Base-by-base conservation (phyloP, 2,329 filamentous ascomycete species). In the Aureobasidium sp. region DNA sequence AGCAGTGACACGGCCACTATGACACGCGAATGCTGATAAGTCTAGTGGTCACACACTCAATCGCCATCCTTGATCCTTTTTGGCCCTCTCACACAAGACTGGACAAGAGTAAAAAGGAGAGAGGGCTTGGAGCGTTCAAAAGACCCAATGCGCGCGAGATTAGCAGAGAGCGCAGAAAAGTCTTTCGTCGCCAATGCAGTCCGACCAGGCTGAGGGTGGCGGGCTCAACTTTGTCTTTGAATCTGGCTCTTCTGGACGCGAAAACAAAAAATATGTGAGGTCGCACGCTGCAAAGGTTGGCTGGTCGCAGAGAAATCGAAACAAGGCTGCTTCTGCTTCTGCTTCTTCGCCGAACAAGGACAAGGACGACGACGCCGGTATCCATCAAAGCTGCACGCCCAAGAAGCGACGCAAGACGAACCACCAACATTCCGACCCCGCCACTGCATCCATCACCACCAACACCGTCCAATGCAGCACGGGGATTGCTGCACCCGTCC, bases 161-260 rank as follows among this genome's bases (percentile, higher is more conserved):
- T n/a, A 21, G 2, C 17, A 34, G 32, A 12, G 21, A 19, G 44
- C n/a, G 32, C 30, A 22, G 30, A 37, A 27, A 48, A 37, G n/a
- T 35, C 22, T 48, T 45, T 37, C 22, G 32, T n/a, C 44, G 24
- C 16, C 45, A 30, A 49, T 49, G 45, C 45, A 49, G 34, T 49
- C 22, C 35, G 39, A 39, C 30, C 30, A 41, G 21, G 17, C 42
- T 6, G 35, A 53, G 11, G 17, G 22, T 53, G 49, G 51, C 29
- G 51, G 39, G 7, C 40, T 53, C 32, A 53, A 53, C 16, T 53
- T 53, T 39, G 51, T 53, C 24, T 53, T 53, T 34, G 51, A 53
- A 32, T 45, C 51, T 4, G 51, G 51, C 22, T 53, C 51, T 17
- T 32, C 39, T 47, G 40, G 34, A 10, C 51, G 51, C 25, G 34